Conservation (phyloP, 2,329 filamentous ascomycete genomes). For the Ophiocordyceps camponoti-floridani region DNA sequence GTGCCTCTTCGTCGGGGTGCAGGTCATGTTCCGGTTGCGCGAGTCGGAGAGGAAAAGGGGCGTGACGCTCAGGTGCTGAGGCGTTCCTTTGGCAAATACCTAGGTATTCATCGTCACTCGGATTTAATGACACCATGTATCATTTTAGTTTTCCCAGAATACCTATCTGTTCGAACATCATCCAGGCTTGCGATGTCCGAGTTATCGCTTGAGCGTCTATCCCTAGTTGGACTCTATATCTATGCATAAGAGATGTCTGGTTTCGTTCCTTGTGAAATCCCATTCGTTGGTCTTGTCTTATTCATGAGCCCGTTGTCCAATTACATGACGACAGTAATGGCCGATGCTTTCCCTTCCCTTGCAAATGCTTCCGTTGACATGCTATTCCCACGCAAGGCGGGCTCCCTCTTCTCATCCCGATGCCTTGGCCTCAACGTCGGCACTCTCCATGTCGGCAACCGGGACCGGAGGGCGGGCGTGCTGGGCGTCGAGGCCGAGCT, state of each 20-base stretch:
- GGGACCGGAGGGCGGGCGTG: slow-evolving; percentile 12
- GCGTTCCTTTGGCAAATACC: too few species aligned
- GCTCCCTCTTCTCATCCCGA: slow-evolving; percentile 1
- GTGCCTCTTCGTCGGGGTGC: slow-evolving; percentile 68
- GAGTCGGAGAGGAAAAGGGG: slow-evolving; percentile 71
- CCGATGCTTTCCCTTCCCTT: too few species aligned
- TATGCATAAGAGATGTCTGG: neutral
- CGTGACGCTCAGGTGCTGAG: slow-evolving; percentile 64
- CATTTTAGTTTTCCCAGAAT: too few species aligned
- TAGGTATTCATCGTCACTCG: too few species aligned
- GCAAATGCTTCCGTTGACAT: neutral
- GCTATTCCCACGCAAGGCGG: too few species aligned
- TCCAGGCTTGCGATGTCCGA: too few species aligned
- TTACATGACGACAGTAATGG: too few species aligned
- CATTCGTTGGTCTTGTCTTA: neutral
- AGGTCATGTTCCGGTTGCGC: slow-evolving; percentile 93
- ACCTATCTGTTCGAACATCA: neutral
- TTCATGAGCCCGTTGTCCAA: neutral
- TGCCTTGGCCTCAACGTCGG: slow-evolving; percentile 7
- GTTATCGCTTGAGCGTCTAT: too few species aligned
- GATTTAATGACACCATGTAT: too few species aligned
- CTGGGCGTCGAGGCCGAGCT: slow-evolving; percentile 24
- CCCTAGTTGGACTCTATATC: neutral
- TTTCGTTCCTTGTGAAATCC: neutral
- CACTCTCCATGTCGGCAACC: slow-evolving; percentile 12